Evolutionary conservation across 1,139 yeast genomes (phyloP).

Genomic region (Lodderomyces beijingensis): DNA sequence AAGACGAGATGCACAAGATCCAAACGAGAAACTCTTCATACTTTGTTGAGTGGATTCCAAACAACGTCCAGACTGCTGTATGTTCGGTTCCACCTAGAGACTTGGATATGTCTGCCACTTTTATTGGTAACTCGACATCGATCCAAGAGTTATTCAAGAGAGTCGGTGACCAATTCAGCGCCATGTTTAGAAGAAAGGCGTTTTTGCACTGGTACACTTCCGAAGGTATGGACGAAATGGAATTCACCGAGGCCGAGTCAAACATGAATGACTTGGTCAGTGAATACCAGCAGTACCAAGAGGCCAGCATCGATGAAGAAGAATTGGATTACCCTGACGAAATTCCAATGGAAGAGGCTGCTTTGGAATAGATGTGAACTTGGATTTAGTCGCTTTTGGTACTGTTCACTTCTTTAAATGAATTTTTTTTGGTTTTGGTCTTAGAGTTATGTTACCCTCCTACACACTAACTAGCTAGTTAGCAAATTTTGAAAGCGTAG

Average conservation of each 20-base stretch:
- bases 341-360: conserved; percentile 51
- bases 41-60: conserved; percentile 96
- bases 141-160: conserved; percentile 88
- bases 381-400: not conserved
- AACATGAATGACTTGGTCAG: conserved; percentile 84
- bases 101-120: conserved; percentile 85
- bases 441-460: not conserved
- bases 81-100: conserved; percentile 88
- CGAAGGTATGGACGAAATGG: conserved; percentile 95
- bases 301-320: conserved; percentile 67
- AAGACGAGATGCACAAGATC: conserved; percentile 84
- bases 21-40: conserved; percentile 77
- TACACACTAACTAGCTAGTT: conserved; percentile 1
- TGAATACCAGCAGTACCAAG: conserved; percentile 92
- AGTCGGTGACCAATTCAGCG: conserved; percentile 84
- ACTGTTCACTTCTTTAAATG: not conserved
- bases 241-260: conserved; percentile 81
- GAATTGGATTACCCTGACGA: conserved; percentile 67
- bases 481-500: too few species aligned
- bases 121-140: conserved; percentile 88
- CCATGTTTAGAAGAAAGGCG: conserved; percentile 91
- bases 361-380: conserved; percentile 29
- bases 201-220: conserved; percentile 94
- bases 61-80: conserved; percentile 90
- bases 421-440: not conserved